A percentile compares a stretch with the other conserved stretches of the same genome.
Evolutionary conservation across 1,284 basidiomycete species (phyloP).

Genomic region (Veloboletus limbatus): DNA sequence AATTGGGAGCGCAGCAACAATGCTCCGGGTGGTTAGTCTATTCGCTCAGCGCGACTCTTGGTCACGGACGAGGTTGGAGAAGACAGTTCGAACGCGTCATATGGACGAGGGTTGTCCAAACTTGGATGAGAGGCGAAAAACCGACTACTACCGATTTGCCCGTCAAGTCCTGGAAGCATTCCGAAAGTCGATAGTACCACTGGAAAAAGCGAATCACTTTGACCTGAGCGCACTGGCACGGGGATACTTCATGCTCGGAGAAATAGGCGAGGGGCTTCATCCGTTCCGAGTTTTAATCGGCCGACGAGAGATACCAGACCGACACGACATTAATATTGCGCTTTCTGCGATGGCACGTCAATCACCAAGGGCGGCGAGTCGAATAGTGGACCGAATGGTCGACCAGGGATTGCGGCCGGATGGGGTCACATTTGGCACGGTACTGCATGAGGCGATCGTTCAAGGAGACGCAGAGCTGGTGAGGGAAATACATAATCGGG

Average conservation of each 20-base stretch:
- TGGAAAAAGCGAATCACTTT: slow-evolving; percentile 47
- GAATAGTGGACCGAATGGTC: slow-evolving; percentile 49
- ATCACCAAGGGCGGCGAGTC: slow-evolving; percentile 44
- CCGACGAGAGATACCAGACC: slow-evolving; percentile 54
- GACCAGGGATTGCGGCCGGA: slow-evolving; percentile 47
- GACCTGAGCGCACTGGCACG: slow-evolving; percentile 60
- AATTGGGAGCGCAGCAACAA: slow-evolving; percentile 42
- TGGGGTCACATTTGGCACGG: slow-evolving; percentile 53
- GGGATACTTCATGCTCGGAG: slow-evolving; percentile 57
- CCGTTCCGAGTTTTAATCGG: slow-evolving; percentile 46
- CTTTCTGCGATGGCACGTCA: slow-evolving; percentile 52
- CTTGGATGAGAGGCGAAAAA: slow-evolving; percentile 8
- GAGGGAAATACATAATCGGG: slow-evolving; percentile 40
- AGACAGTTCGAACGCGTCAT: neutral
- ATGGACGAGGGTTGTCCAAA: slow-evolving; percentile 2
- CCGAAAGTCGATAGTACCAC: slow-evolving; percentile 41
- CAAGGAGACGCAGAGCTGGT: slow-evolving; percentile 46
- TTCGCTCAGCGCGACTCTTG: slow-evolving; percentile 39
- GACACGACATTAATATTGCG: slow-evolving; percentile 61
- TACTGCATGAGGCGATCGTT: slow-evolving; percentile 53
- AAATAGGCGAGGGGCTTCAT: slow-evolving; percentile 44
- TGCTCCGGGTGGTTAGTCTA: slow-evolving; percentile 57
- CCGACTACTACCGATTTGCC: slow-evolving; percentile 38
- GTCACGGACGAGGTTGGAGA: slow-evolving; percentile 13
- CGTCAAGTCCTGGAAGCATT: slow-evolving; percentile 47